Percentiles rank a stretch among this genome's conserved stretches.
phyloP scores from a whole-genome alignment of 768 basidiomycete genomes.

The Suillus hirtellus region DNA sequence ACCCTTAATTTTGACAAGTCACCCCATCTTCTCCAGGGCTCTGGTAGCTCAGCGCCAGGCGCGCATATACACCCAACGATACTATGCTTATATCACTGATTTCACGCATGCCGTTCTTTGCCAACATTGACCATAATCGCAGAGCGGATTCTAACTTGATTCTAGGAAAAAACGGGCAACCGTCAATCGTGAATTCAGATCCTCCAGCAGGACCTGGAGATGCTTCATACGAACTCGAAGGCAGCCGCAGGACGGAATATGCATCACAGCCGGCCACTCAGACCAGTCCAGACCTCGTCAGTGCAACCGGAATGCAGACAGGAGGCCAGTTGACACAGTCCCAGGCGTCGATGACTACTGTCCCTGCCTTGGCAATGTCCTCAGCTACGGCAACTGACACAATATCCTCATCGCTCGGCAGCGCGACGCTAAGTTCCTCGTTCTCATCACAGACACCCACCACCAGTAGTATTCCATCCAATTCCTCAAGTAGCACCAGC shows the following conservation, averaged over 20 bases:
- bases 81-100: background rate
- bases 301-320: background rate
- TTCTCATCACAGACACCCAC: background rate
- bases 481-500: background rate
- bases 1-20: background rate
- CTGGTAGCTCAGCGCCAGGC: slow-evolving; percentile 5
- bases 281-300: background rate
- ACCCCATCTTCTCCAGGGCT: background rate
- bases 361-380: slow-evolving; percentile 5
- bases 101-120: background rate
- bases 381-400: slow-evolving; percentile 13
- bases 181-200: background rate
- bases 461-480: background rate
- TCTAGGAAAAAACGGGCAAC: background rate
- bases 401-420: slow-evolving; percentile 10
- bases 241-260: slow-evolving; percentile 2
- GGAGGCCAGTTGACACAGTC: background rate
- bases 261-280: background rate
- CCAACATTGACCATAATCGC: background rate
- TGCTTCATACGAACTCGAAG: background rate
- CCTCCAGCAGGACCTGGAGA: background rate
- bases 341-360: background rate
- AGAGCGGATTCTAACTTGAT: background rate
- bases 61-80: background rate
- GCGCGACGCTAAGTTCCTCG: slow-evolving; percentile 3